Evolutionary conservation across 2,329 filamentous ascomycete species (phyloP).

Genomic region (Cladosporium sp.): DNA sequence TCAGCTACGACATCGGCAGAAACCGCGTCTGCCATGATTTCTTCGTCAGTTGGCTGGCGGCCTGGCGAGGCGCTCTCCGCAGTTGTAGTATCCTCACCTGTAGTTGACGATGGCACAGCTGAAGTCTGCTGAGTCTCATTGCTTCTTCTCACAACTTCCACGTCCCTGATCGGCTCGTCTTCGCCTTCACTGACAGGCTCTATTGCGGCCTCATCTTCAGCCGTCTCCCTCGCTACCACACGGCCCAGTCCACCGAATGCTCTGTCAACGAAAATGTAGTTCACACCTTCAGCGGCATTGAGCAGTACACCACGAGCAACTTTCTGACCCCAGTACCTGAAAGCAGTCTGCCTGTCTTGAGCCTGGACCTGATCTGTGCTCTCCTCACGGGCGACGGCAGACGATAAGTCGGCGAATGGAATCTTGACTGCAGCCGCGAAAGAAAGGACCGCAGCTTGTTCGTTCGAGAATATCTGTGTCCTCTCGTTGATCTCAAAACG

Average conservation of each 20-base stretch:
- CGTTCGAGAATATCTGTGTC: constrained; percentile 48
- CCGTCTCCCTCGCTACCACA: constrained; percentile 24
- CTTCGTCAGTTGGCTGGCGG: neutral
- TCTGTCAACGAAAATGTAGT: constrained; percentile 53
- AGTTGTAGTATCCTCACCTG: neutral
- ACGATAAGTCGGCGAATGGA: constrained; percentile 48
- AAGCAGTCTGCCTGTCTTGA: constrained; percentile 42
- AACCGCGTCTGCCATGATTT: constrained; percentile 14
- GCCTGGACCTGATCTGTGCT: constrained; percentile 23
- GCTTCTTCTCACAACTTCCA: constrained; percentile 17
- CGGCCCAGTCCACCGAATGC: constrained; percentile 58
- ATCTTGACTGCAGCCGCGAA: constrained; percentile 51
- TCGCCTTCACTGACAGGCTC: constrained; percentile 20
- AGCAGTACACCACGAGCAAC: constrained; percentile 57
- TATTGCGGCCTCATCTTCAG: constrained; percentile 15
- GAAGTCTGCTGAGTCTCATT: neutral
- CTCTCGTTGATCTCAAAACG: constrained; percentile 54
- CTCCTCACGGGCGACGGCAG: constrained; percentile 26
- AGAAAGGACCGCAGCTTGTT: constrained; percentile 52
- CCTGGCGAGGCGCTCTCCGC: neutral
- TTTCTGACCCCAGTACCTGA: constrained; percentile 55
- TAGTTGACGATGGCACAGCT: neutral
- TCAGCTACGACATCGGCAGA: constrained; percentile 13
- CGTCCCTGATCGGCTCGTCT: constrained; percentile 16
- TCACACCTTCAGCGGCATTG: constrained; percentile 51